Base-by-base conservation (phyloP, 768 basidiomycete species). In the Psilocybe cyanescens region DNA sequence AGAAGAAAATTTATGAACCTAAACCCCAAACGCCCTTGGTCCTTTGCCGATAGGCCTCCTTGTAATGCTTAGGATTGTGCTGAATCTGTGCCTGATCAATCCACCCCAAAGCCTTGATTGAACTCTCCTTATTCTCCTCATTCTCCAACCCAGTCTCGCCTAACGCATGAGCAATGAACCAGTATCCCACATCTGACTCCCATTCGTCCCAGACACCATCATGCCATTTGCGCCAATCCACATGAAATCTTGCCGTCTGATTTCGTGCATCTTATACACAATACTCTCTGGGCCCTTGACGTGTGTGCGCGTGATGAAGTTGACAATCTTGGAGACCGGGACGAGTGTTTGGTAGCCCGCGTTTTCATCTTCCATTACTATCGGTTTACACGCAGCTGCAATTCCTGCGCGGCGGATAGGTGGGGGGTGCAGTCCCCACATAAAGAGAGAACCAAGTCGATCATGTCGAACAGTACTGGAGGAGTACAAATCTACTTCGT, bases 131-230 rank as follows among this genome's bases (percentile, higher is more conserved):
- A 73, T 94, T 92, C 39, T 86, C 83, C 61, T 89, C 83, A 3
- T 85, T 75, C 3, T 87, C 94, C 49, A 99, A 80, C 2, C 92
- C 93, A 1, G 78, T 94, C 77, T 98, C 96, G 6, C 92, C 91
- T 17, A 98, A 77, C 8, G 95, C 96, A 76, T 99, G 97, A 1
- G 90, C 83, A 65, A 95, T 92, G 76, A 99, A 8, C 87, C 89
- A 24, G 89, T 82, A 74, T 99, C 97, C 97, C 97, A 99, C 6
- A 97, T 80, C 76, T 97, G 95, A 68, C 87, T 90, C 35, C 96
- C 96, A 69, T 97, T 97, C 59, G 96, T 98, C 19, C 97, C 97
- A 67, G 87, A 88, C 89, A 96, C 92, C 87, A 93, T 89, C 88
- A 99, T 88, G 4, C 97, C 97, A 61, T 97, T 91, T 11, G 79